These are phyloP conservation scores for Hippophae tibetana DNA, from an alignment of 306 rosid species.

Conservation along the genomic window DNA sequence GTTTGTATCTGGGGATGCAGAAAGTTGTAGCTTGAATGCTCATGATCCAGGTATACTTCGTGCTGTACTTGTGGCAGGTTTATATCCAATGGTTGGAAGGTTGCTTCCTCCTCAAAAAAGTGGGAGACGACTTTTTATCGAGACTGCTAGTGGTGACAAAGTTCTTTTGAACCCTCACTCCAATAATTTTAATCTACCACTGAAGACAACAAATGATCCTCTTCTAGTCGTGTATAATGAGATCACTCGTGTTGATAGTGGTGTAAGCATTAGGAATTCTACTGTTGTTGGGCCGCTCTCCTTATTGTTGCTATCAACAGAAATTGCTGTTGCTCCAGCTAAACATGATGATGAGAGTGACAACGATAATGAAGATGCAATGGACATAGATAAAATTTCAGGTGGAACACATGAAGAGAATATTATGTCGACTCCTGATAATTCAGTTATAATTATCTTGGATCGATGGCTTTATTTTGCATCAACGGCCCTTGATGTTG, in stretches of 20 bases:
- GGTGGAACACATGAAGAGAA: conserved; percentile 35
- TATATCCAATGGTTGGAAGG: conserved; percentile 89
- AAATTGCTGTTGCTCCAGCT: conserved; percentile 75
- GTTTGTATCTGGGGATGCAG: conserved; percentile 41
- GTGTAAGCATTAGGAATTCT: conserved; percentile 52
- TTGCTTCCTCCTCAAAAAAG: conserved; percentile 24
- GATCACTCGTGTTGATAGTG: conserved; percentile 66
- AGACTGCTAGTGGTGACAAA: conserved; percentile 47
- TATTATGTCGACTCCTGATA: conserved; percentile 72
- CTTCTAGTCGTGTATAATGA: conserved; percentile 58
- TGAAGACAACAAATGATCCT: conserved; percentile 9
- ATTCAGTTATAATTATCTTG: conserved; percentile 49
- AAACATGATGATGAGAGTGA: conserved; percentile 10
- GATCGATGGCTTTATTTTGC: conserved; percentile 71
- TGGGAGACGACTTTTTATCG: conserved; percentile 29
- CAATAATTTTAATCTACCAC: conserved; percentile 25
- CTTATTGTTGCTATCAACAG: conserved; percentile 60
- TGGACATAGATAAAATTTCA: conserved; percentile 37
- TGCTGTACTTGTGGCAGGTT: conserved; percentile 69
- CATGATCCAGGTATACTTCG: conserved; percentile 62
- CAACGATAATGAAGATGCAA: conserved; percentile 30
- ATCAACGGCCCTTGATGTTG: conserved; percentile 82
- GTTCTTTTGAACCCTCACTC: conserved; percentile 61
- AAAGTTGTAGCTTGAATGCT: conserved; percentile 55
- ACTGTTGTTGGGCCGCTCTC: conserved; percentile 71